Conservation (phyloP, 2,329 filamentous ascomycete genomes). For the Microcyclosporella mali region DNA sequence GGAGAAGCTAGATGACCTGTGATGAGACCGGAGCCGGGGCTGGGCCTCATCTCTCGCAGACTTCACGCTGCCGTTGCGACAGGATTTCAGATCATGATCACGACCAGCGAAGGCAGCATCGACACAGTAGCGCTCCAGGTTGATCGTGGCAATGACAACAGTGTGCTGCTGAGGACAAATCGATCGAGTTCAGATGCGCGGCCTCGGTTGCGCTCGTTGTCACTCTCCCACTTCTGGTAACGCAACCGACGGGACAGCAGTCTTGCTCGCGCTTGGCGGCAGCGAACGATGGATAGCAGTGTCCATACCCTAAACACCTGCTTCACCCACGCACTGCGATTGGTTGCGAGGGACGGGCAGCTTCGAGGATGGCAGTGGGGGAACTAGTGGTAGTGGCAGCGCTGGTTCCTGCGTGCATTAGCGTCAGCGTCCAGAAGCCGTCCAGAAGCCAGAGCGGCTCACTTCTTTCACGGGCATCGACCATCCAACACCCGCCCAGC, state of each 20-base stretch:
- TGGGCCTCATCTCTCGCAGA: too few relatives aligned
- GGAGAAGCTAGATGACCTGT: neutral
- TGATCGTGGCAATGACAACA: neutral
- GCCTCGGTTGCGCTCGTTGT: neutral
- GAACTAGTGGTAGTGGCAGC: neutral
- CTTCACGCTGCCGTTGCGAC: too few relatives aligned
- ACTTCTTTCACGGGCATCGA: slow-evolving; percentile 1
- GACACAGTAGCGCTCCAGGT: neutral
- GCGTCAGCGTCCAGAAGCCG: slow-evolving; percentile 5
- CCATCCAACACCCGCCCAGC: neutral
- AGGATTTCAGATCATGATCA: too few relatives aligned
- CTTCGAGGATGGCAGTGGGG: neutral
- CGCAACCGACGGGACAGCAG: slow-evolving; percentile 4
- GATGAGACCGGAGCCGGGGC: neutral
- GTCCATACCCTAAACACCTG: slow-evolving; percentile 4
- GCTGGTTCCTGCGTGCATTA: slow-evolving; percentile 4
- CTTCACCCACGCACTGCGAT: neutral
- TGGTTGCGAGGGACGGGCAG: neutral
- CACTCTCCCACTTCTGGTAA: slow-evolving; percentile 3
- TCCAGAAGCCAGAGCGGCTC: slow-evolving; percentile 4
- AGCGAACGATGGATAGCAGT: neutral
- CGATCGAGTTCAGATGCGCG: neutral
- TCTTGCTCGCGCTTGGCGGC: neutral
- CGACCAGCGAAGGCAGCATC: too few relatives aligned
- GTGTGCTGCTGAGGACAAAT: neutral